Evolutionary conservation across 2,329 filamentous ascomycete species (phyloP), one percentile per base, ranked within the genome.

Genomic region (Phaeosphaeriaceae sp.): DNA sequence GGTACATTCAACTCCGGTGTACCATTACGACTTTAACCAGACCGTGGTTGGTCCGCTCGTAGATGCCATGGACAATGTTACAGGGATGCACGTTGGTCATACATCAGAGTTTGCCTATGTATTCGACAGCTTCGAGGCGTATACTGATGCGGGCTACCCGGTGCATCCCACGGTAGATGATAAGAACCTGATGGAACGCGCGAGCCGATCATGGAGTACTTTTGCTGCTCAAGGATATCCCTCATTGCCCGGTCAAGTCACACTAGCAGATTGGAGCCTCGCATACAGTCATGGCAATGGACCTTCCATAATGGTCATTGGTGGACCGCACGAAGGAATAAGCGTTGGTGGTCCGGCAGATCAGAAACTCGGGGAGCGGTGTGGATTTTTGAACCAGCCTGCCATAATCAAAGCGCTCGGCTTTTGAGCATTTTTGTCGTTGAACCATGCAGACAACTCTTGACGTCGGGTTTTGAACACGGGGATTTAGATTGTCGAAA

Each of bases 71-170:
- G 63, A 63, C 21, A 75, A 76, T 10, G 61, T 72, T 2, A 71
- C 76, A 1, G 81, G 81, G 1, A 64, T 82, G 5, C 84, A 84
- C 25, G 73, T 80, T 0, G 75, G 84, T 5, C 84, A 87, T 66
- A 84, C 82, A 0, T 81, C 82, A 0, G 84, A 86, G 51, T 81
- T 86, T 24, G 80, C 82, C 5, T 86, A 85, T 68, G 72, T 84
- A 3, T 86, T 82, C 57, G 83, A 65, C 21, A 75, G 63, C 44
- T 60, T 74, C 22, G 56, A 79, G 1, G 72, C 79, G 51, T 86
- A 82, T 67, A 76, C 83, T 51, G 65, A 69, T 3, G 69, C 71
- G 66, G 67, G 58, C 1, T 51, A 80, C 78, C 68, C 66, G 1
- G 56, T 69, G 41, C 50, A 77, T 13, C 76, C 80, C 0, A 75